Base-by-base conservation (phyloP, 768 basidiomycete species). In the Brasilioporus rufonigricans region DNA sequence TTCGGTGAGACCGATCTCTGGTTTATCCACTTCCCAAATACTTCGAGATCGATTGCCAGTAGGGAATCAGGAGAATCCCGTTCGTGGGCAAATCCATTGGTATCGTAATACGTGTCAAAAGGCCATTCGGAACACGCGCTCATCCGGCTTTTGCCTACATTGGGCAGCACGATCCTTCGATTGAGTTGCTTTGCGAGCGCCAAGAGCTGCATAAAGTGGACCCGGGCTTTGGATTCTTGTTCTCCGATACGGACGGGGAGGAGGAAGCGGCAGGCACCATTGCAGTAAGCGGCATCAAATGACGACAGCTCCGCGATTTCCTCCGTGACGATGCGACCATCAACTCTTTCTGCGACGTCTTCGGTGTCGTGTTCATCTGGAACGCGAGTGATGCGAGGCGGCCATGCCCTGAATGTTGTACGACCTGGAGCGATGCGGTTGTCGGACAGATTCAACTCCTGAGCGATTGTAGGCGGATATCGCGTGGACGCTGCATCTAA, bases 141-240 rank as follows among this genome's bases (percentile, higher is more conserved):
- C 32, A 36, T 36, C 7, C 35, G 35, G 7, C 35, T 36, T 16
- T 36, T 36, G 35, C 16, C 35, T 18, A 36, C 35, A 18, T 36
- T 36, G 16, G 35, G 35, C 35, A 36, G 18, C 8, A 36, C 35
- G 18, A 36, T 36, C 35, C 14, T 36, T 18, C 35, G 35, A 18
- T 36, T 36, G 16, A 36, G 35, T 7, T 18, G 14, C 35, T 16
- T 16, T 18, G 35, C 79, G n/a, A 86, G 77, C 4, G 70, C 67
- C 1, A 75, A 60, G 53, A 86, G 68, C 58, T 85, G 80, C 27
- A 71, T 61, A n/a, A 86, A 66, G 66, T 86, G 84, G 9, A 76
- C 63, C 19, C 80, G 76, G 1, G 81, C 80, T 57, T 82, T 82
- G 29, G 82, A 81, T 60, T 84, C 83, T 57, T 83, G 82, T 66